These are phyloP conservation scores for Litsea cubeba DNA, from an alignment of 164 flowering plant genomes.

Conservation along the genomic window DNA sequence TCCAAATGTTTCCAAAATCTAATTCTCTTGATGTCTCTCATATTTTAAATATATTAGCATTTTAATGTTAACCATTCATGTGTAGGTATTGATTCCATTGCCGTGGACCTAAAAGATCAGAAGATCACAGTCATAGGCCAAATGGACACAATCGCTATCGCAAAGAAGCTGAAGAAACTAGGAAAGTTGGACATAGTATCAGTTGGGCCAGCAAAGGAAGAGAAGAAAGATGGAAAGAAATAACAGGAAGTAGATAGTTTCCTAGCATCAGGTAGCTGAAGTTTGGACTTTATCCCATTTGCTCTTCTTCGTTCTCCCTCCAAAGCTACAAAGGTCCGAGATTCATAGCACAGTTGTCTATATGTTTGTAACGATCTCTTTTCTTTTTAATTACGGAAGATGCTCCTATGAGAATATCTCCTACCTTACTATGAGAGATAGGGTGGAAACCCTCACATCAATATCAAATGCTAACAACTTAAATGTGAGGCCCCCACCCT, in stretches of 20 bases:
- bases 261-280: no score
- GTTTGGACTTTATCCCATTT: no score
- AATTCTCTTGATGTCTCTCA: background rate
- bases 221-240: slow-evolving; percentile 52
- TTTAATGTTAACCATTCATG: background rate
- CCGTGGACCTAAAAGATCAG: slow-evolving; percentile 78
- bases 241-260: slow-evolving; percentile 3
- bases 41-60: background rate
- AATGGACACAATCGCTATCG: slow-evolving; percentile 80
- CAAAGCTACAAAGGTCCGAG: no score
- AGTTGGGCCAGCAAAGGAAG: slow-evolving; percentile 96
- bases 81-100: slow-evolving; percentile 85
- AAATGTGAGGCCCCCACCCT: no score
- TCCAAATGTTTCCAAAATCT: background rate
- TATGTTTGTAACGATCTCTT: no score
- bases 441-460: no score
- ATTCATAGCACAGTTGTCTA: no score
- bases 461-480: no score
- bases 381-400: no score
- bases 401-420: no score
- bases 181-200: slow-evolving; percentile 72
- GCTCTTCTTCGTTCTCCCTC: no score
- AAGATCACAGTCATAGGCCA: slow-evolving; percentile 72
- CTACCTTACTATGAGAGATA: no score
- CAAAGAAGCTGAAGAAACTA: slow-evolving; percentile 71